Evolutionary conservation across 2,329 filamentous ascomycete genomes (phyloP), one percentile per base, ranked within the genome.

Genomic region (Lecanosticta acicola): DNA sequence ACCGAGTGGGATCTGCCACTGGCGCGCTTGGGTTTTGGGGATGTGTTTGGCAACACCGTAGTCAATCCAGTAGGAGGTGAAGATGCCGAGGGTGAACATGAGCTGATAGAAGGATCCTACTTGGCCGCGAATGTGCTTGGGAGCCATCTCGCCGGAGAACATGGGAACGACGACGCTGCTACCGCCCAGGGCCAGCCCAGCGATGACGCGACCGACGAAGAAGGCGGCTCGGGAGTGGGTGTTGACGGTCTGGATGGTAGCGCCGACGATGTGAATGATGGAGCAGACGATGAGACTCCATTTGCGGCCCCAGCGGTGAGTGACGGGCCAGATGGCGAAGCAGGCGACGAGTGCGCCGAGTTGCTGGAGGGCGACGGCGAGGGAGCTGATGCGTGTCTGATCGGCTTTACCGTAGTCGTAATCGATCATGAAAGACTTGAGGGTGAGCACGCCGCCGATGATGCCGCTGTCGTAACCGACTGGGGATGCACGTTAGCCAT

Each of bases 1-100:
- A 0, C 72, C 75, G 43, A 80, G 70, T 1, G 76, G 76, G 20
- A 79, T 69, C 59, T 78, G 76, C 77, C 76, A 80, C 60, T 79
- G 75, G 9, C 45, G 45, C 8, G 57, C 43, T 2, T 60, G 60
- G 0, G 71, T 55, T 33, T 65, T 56, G n/a, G 54, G 46, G 36
- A 71, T 61, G 44, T 63, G 55, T 26, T 60, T 59, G 1, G 62
- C 55, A 3, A 72, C 69, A 13, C 66, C 73, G 44, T 76, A 78
- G 58, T 77, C 73, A 35, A 78, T 33, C 33, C 74, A 78, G 58
- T 78, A 78, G 3, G 71, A 73, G 0, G 68, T 63, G 36, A 76
- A 71, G 41, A 77, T 77, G 1, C 60, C 74, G 68, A 46, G 62
- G 0, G 71, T 73, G 51, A 69, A 77, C 49, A 75, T 71, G 45